Percentiles rank a stretch among this genome's conserved stretches.
Conservation (phyloP, 345 rosid genomes). For the Arabidopsis suecica region DNA sequence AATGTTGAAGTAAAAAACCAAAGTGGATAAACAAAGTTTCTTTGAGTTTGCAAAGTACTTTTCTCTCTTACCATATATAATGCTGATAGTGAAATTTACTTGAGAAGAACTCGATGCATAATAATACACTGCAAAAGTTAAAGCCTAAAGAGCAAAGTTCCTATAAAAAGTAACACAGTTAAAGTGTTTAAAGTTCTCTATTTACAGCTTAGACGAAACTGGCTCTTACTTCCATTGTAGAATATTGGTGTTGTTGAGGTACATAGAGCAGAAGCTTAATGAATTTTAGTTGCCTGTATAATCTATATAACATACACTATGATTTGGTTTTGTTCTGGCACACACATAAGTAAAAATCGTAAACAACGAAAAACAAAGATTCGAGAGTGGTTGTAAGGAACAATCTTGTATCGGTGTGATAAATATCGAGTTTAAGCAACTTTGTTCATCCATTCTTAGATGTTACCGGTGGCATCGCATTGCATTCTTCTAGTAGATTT, state of each 20-base stretch:
- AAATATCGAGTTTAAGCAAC: neutral
- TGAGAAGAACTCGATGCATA: slow-evolving; percentile 38
- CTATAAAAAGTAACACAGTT: neutral
- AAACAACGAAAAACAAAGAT: slow-evolving; percentile 18
- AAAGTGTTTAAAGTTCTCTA: slow-evolving; percentile 29
- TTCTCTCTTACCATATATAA: slow-evolving; percentile 26
- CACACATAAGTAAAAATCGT: slow-evolving; percentile 29
- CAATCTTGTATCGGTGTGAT: slow-evolving; percentile 27
- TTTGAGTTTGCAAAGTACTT: slow-evolving; percentile 32
- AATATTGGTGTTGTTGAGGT: slow-evolving; percentile 2
- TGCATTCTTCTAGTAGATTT: slow-evolving; percentile 83
- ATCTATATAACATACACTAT: slow-evolving; percentile 39
- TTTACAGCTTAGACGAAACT: neutral
- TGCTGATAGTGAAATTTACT: slow-evolving; percentile 34
- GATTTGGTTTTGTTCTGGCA: slow-evolving; percentile 34
- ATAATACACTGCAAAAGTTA: slow-evolving; percentile 34
- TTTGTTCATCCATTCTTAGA: slow-evolving; percentile 44
- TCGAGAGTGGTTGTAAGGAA: slow-evolving; percentile 4
- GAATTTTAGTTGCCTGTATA: slow-evolving; percentile 27
- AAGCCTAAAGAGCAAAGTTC: slow-evolving; percentile 16
- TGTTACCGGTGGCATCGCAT: slow-evolving; percentile 59
- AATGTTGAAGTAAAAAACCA: slow-evolving; percentile 42
- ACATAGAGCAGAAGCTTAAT: slow-evolving; percentile 32
- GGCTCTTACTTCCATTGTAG: slow-evolving; percentile 3
- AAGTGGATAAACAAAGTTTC: slow-evolving; percentile 37